Evolutionary conservation across 129 eudicot species (phyloP), one percentile per base, ranked within the genome.

Genomic region (Artemisia argyi): DNA sequence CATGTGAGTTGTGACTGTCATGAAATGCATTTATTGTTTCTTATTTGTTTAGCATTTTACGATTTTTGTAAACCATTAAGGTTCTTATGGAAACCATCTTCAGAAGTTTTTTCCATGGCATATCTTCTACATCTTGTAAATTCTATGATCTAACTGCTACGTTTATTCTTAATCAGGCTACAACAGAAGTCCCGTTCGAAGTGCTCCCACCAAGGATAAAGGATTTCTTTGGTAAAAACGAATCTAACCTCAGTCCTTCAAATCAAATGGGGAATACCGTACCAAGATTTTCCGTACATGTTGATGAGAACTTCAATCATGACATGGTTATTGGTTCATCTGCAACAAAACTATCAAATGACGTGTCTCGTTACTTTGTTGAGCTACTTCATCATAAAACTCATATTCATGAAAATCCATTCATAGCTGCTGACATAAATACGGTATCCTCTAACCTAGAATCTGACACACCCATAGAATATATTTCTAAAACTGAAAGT

Each of bases 301-400:
- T 90, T 50, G 91, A 86, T 20, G 83, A 73, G 76, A 82, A 70
- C 69, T 84, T 94, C 22, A 76, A 86, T 77, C 81, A 63, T 66
- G 89, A 86, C 62, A 74, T 62, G 78, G 82, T 86, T 54, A 53
- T 86, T 22, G 77, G 71, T 54, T 74, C 83, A 65, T 90, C 86
- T 67, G 91, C 96, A 44, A 79, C 80, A 13, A 82, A 86, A 77
- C 80, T 90, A 76, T 84, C 93, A 9, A 84, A 78, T 64, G 91
- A 90, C 61, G 76, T 94, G 79, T 83, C 88, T 42, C 85, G 77
- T 57, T 83, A 88, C 71, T 90, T 90, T 71, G 77, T 88, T 68
- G 96, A 90, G 66, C 47, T 91, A 69, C 66, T 79, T 79, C 84
- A 83, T 83, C 80, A 74, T 14, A 75, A 69, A 78, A 78, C 69